These are phyloP conservation scores for Psidium guajava DNA, from an alignment of 345 rosid genomes.

Conservation along the genomic window DNA sequence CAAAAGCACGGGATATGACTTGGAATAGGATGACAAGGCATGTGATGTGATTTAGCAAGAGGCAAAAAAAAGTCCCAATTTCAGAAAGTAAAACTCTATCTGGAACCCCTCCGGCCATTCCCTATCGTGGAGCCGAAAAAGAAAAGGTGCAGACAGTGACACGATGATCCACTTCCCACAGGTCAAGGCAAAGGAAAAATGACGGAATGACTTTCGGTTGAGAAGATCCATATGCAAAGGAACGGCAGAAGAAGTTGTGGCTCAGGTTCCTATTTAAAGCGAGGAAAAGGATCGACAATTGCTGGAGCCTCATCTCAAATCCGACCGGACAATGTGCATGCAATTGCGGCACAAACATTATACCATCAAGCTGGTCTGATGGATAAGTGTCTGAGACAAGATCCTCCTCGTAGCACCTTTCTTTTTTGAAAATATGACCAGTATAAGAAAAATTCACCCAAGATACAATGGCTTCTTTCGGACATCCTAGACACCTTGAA, in stretches of 20 bases:
- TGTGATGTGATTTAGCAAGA: not conserved
- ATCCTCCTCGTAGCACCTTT: not conserved
- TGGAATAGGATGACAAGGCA: not conserved
- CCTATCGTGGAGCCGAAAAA: not conserved
- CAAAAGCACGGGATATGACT: not conserved
- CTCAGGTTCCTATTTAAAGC: not conserved
- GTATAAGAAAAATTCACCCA: not conserved
- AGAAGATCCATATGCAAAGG: not conserved
- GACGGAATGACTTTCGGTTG: not conserved
- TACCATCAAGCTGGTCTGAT: not conserved
- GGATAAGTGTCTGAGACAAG: not conserved
- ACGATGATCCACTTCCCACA: not conserved
- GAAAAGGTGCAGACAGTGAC: not conserved
- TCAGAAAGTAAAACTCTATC: not conserved
- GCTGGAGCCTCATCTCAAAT: not conserved
- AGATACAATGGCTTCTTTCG: not conserved
- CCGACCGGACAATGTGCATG: not conserved
- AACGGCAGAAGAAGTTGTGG: not conserved
- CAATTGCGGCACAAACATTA: not conserved
- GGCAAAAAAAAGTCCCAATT: not conserved
- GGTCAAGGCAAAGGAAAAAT: not conserved
- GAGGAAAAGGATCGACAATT: not conserved
- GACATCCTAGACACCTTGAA: not conserved
- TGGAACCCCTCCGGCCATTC: not conserved
- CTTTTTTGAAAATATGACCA: not conserved